Base-by-base conservation (phyloP, 1,284 basidiomycete species). In the Rhodotorula glutinis region DNA sequence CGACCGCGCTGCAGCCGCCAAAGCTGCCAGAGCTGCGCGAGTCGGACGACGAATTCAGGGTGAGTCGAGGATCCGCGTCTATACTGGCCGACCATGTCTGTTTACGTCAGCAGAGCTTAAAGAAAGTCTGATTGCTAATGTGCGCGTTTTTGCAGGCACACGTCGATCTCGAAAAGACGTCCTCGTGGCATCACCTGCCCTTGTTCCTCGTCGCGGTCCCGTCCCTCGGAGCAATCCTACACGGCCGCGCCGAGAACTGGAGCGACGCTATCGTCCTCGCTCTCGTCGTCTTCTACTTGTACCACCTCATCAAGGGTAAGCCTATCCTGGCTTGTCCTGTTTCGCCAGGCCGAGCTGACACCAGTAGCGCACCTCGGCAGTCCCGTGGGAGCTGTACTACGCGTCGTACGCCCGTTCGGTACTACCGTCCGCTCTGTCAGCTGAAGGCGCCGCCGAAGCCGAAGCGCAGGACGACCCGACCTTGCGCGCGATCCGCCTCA, bases 221-320 rank as follows among this genome's bases (percentile, higher is more conserved):
- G 2, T 66, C 74, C 1, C 52, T 76, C 16, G 71, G 74, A 9
- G 71, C 74, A 1, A 63, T 73, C 60, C 30, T 76, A 8, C 72
- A 74, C 43, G 75, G 78, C n/a, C 71, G 76, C 38, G 77, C 78
- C 14, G 78, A 79, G 68, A 75, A 76, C 44, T 80, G 79, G 79
- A 75, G 74, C 40, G 79, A 80, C 62, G 77, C 75, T 19, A 76
- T 80, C 57, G 71, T 79, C 53, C 75, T 80, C 67, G 63, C 78
- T 25, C 73, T 80, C 25, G 74, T 77, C 43, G 73, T 73, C 64
- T 80, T 79, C 66, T 79, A 78, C 75, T 62, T 76, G 27, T 75
- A 73, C 44, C 71, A 75, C 40, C 68, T 75, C 59, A 68, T 77
- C 60, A 74, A 72, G 51, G 70, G 73, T 73, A 29, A 19, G 11